Percentiles rank a stretch among this genome's conserved stretches.
Conservation (phyloP, 2,329 filamentous ascomycete species). For the Ophiocordyceps sinensis region DNA sequence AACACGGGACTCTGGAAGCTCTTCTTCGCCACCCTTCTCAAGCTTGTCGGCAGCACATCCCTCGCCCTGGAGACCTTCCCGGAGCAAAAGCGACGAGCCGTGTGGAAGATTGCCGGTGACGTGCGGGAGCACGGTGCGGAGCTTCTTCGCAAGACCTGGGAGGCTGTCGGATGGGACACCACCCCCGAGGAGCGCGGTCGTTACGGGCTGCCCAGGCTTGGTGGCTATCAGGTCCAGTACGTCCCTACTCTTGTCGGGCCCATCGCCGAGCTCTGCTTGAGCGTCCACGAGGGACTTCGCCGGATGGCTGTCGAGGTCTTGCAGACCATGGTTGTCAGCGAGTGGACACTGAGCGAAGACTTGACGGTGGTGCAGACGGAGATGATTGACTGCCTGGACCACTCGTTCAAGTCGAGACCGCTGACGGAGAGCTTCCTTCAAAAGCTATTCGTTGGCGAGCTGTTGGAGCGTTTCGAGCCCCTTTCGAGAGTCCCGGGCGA, state of each 20-base stretch:
- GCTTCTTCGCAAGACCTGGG: slow-evolving; percentile 74
- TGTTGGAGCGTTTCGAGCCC: slow-evolving; percentile 66
- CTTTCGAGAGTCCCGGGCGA: slow-evolving; percentile 54
- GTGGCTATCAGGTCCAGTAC: slow-evolving; percentile 96
- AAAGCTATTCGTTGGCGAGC: slow-evolving; percentile 80
- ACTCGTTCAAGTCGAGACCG: slow-evolving; percentile 76
- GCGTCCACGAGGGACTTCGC: slow-evolving; percentile 82
- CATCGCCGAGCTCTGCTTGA: slow-evolving; percentile 86
- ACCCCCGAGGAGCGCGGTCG: slow-evolving; percentile 61
- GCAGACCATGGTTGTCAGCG: slow-evolving; percentile 96
- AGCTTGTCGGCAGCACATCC: slow-evolving; percentile 76
- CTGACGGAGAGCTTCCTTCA: slow-evolving; percentile 81
- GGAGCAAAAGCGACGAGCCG: slow-evolving; percentile 87
- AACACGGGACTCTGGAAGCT: slow-evolving; percentile 88
- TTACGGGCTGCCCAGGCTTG: slow-evolving; percentile 72
- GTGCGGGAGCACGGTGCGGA: slow-evolving; percentile 85
- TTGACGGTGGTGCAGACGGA: slow-evolving; percentile 84
- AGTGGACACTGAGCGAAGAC: slow-evolving; percentile 93
- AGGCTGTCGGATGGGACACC: slow-evolving; percentile 93
- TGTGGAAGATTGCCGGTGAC: slow-evolving; percentile 98
- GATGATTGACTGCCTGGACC: slow-evolving; percentile 87
- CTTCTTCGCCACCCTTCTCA: slow-evolving; percentile 81
- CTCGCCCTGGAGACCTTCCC: slow-evolving; percentile 90
- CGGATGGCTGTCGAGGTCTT: slow-evolving; percentile 84
- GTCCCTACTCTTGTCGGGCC: slow-evolving; percentile 83